Percentiles rank a stretch among this genome's conserved stretches.
phyloP scores from a whole-genome alignment of 805 yeast genomes.

The Ogataea paraovalis region DNA sequence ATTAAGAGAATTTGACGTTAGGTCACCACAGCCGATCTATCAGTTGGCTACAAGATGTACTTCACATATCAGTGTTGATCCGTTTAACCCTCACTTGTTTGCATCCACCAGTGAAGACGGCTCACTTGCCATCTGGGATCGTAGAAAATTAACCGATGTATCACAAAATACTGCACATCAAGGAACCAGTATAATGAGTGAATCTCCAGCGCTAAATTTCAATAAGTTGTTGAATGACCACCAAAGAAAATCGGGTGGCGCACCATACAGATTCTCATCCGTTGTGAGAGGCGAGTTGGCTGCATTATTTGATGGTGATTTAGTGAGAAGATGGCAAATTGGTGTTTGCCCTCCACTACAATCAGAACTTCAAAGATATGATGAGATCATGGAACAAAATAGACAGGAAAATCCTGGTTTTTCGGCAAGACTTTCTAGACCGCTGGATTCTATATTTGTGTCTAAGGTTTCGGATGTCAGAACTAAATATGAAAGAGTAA shows the following conservation, averaged over 20 bases:
- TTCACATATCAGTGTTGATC: conserved; percentile 64
- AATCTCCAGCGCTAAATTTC: conserved; percentile 57
- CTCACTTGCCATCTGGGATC: conserved; percentile 77
- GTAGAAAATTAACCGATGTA: conserved; percentile 47
- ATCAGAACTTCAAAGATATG: conserved; percentile 20
- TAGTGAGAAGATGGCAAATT: conserved; percentile 76
- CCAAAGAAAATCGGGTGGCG: conserved; percentile 50
- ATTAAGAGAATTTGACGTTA: conserved; percentile 70
- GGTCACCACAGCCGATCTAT: conserved; percentile 59
- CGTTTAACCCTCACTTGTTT: conserved; percentile 61
- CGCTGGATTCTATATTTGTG: conserved; percentile 62
- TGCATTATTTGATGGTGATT: conserved; percentile 72
- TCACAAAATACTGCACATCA: conserved; percentile 10
- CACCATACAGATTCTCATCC: conserved; percentile 69
- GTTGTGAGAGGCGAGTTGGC: conserved; percentile 68
- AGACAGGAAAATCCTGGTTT: conserved; percentile 16
- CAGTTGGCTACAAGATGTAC: conserved; percentile 77
- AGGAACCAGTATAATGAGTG: conserved; percentile 29
- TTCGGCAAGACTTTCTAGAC: conserved; percentile 11
- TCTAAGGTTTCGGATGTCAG: conserved; percentile 70
- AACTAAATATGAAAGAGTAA: conserved; percentile 76
- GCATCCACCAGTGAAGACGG: conserved; percentile 82
- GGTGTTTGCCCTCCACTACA: conserved; percentile 48
- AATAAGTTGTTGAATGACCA: conserved; percentile 59
- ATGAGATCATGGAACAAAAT: conserved; percentile 14